Base-by-base conservation (phyloP, 768 basidiomycete genomes). In the Podaxis carcinomalis region DNA sequence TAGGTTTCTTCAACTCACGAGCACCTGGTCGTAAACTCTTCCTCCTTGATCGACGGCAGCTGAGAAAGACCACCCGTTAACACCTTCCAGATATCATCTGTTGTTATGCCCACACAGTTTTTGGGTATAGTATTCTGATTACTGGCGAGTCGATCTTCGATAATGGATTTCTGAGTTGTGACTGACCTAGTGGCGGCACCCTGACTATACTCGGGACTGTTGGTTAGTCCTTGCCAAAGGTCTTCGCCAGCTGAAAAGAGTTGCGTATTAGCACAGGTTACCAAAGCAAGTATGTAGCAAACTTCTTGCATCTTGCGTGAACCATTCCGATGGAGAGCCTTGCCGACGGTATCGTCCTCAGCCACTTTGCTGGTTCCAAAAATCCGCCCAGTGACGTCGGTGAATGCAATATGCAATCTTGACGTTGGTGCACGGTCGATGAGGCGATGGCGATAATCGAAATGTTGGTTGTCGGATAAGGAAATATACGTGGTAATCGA, bases 331-430 rank as follows among this genome's bases (percentile, higher is more conserved):
- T 57, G 56, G 25, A 57, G 49, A 11, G 56, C 56, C n/a, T 35
- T 57, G 13, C 25, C 42, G n/a, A 57, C 44, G 5, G 40, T 46
- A 32, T 57, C 56, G 21, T 36, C 44, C 25, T 57, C 44, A 4
- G 42, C 44, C n/a, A 49, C 21, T 13, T 47, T 44, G 42, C 56
- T 47, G 6, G 44, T 32, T 4, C 44, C 56, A 47, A 57, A 57
- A 32, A 57, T 57, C 44, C 49, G 56, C 16, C 56, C 56, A 14
- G 56, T 57, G 28, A 57, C 56, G 47, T 57, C 56, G 25, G 56
- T 47, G 56, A 57, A 47, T 13, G 56, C 44, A 21, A 46, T 57
- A 1, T 47, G 56, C 14, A 57, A 16, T 9, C n/a, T 47, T 16
- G 56, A 57, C 10, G 56, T 57, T 14, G 56, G 56, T 6, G 44